Conservation (phyloP, 2,329 filamentous ascomycete species). For the Pyricularia grisea region DNA sequence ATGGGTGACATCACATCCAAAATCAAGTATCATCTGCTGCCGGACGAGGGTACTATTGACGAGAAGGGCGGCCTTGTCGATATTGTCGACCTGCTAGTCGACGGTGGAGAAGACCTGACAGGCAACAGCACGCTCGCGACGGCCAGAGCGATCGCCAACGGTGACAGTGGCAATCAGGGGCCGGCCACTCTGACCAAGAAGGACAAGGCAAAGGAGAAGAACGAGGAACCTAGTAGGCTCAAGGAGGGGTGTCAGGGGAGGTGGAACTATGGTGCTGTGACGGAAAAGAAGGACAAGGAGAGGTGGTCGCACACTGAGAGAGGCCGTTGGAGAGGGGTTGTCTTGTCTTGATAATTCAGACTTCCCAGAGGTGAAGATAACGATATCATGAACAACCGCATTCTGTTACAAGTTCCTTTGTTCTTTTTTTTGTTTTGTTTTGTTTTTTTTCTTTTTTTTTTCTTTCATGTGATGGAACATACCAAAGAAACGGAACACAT, state of each 20-base stretch:
- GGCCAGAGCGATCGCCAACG: conserved; percentile 12
- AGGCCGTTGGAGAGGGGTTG: conserved; percentile 19
- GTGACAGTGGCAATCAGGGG: neutral
- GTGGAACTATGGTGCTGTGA: conserved; percentile 20
- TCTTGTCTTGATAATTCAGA: conserved; percentile 13
- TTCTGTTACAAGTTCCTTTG: neutral
- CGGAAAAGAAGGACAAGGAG: conserved; percentile 23
- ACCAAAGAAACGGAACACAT: neutral
- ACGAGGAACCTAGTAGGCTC: conserved; percentile 6
- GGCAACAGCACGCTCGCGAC: neutral
- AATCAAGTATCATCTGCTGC: conserved; percentile 50
- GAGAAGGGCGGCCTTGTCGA: conserved; percentile 46
- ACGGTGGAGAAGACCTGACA: conserved; percentile 33
- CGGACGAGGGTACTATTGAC: conserved; percentile 47
- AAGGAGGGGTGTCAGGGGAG: conserved; percentile 21
- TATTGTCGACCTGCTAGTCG: conserved; percentile 38
- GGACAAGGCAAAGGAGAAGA: conserved; percentile 6
- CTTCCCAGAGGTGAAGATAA: neutral
- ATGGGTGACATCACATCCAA: conserved; percentile 49
- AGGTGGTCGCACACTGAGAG: conserved; percentile 25
- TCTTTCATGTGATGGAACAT: neutral
- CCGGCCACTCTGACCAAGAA: neutral
- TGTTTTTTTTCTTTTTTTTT: neutral
- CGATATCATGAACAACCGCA: neutral
- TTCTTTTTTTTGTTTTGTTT: no score